phyloP scores from a whole-genome alignment of 371 early-diverging fungal species.

The Rhizopus sp. region DNA sequence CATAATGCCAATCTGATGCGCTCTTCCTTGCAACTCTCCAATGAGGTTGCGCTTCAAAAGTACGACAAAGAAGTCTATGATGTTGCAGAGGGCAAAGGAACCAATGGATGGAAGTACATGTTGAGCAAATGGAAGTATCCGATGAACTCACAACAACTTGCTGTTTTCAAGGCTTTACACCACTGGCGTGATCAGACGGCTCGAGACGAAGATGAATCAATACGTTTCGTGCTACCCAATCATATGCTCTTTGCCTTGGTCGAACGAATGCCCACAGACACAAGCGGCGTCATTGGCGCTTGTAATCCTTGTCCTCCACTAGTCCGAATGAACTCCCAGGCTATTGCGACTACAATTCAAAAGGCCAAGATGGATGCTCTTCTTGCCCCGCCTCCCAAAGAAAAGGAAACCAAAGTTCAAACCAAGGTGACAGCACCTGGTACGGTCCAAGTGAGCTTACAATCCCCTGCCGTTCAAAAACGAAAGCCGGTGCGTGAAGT shows the following conservation, averaged over 20 bases:
- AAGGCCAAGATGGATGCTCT: slow-evolving; percentile 45
- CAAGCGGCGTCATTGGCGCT: slow-evolving; percentile 70
- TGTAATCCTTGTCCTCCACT: slow-evolving; percentile 86
- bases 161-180: slow-evolving; percentile 86
- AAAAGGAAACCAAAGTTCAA: slow-evolving; percentile 25
- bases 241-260: slow-evolving; percentile 81
- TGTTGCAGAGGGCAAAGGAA: slow-evolving; percentile 67
- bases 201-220: slow-evolving; percentile 89
- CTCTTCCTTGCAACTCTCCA: slow-evolving; percentile 70
- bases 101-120: slow-evolving; percentile 76
- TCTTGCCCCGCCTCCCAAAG: slow-evolving; percentile 14
- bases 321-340: slow-evolving; percentile 80
- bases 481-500: slow-evolving; percentile 1
- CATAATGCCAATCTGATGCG: slow-evolving; percentile 62
- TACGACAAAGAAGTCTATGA: slow-evolving; percentile 87
- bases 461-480: slow-evolving; percentile 7
- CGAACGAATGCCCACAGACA: slow-evolving; percentile 76
- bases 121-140: slow-evolving; percentile 67
- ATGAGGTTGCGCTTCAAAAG: slow-evolving; percentile 60
- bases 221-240: slow-evolving; percentile 89
- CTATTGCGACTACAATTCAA: slow-evolving; percentile 72
- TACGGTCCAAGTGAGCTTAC: slow-evolving; percentile 1
- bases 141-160: slow-evolving; percentile 63
- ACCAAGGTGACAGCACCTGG: slow-evolving; percentile 10
- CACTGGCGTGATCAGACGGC: slow-evolving; percentile 92